These are phyloP conservation scores for Penicillium nucicola DNA, from an alignment of 495 filamentous ascomycete genomes.

Conservation along the genomic window DNA sequence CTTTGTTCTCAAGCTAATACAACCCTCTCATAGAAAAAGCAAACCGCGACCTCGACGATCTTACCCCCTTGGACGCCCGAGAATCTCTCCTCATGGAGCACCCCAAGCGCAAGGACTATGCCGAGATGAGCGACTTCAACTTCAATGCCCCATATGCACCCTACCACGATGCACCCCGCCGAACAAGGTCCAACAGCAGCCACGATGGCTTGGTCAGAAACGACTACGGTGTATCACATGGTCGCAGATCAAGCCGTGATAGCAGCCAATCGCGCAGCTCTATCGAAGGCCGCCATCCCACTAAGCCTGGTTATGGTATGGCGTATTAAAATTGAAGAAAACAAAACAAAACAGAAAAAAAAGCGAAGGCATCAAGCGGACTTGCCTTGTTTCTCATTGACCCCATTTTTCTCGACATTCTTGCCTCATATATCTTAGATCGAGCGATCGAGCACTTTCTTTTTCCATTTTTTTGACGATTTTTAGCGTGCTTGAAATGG, in stretches of 20 bases:
- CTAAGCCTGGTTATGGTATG: conserved; percentile 39
- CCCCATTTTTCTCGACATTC: conserved; percentile 7
- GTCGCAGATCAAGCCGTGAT: conserved; percentile 37
- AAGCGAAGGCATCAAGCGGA: conserved; percentile 1
- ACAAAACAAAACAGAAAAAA: neutral
- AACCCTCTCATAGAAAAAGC: conserved; percentile 60
- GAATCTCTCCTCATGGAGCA: conserved; percentile 79
- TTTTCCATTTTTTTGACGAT: conserved; percentile 8
- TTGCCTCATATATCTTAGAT: conserved; percentile 7
- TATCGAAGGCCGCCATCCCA: conserved; percentile 35
- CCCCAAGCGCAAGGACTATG: conserved; percentile 35
- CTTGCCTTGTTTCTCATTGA: conserved; percentile 1
- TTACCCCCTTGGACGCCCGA: conserved; percentile 86
- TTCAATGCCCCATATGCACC: conserved; percentile 42
- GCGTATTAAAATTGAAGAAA: conserved; percentile 25
- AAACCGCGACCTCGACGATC: conserved; percentile 76
- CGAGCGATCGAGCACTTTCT: neutral
- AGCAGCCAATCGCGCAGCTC: conserved; percentile 29
- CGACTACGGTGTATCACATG: conserved; percentile 36
- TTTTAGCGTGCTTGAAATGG: conserved; percentile 12
- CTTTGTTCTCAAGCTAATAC: conserved; percentile 10
- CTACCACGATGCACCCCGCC: conserved; percentile 38
- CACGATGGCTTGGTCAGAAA: conserved; percentile 39
- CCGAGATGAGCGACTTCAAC: conserved; percentile 50
- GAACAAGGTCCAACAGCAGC: conserved; percentile 33